These are phyloP conservation scores for Oldenlandia corymbosa DNA, from an alignment of 257 asterid genomes.

Conservation along the genomic window DNA sequence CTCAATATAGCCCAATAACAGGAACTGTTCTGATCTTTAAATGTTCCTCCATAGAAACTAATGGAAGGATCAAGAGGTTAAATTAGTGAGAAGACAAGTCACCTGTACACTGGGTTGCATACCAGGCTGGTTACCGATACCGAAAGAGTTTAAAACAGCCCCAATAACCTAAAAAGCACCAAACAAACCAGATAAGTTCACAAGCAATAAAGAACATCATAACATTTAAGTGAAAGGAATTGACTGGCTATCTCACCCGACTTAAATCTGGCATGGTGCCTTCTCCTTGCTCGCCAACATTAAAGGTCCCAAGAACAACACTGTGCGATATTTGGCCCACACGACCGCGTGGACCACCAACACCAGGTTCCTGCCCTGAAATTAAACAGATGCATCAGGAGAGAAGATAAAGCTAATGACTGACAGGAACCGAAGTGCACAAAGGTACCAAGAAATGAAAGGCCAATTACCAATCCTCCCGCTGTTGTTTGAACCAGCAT, in stretches of 20 bases:
- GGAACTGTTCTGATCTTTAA: background rate
- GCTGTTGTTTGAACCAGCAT: constrained; percentile 41
- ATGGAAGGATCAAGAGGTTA: background rate
- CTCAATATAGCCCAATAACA: background rate
- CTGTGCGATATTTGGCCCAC: constrained; percentile 81
- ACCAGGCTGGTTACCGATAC: constrained; percentile 58
- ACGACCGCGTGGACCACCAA: constrained; percentile 51
- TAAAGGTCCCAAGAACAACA: constrained; percentile 73
- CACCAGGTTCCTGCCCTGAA: constrained; percentile 62
- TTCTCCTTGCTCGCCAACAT: constrained; percentile 84
- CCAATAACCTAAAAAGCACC: constrained; percentile 63
- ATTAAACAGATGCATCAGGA: constrained; percentile 11
- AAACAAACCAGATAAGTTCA: constrained; percentile 10
- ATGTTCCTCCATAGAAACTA: background rate
- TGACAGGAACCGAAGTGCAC: constrained; percentile 4
- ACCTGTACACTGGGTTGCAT: constrained; percentile 66
- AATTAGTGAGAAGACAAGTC: constrained; percentile 3
- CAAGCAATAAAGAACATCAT: background rate
- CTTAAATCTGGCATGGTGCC: constrained; percentile 59
- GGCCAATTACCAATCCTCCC: constrained; percentile 42
- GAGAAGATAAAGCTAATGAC: background rate
- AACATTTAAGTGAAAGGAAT: background rate
- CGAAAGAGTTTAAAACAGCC: constrained; percentile 72
- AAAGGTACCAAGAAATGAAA: constrained; percentile 4
- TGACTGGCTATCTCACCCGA: constrained; percentile 49